Conservation (phyloP, 441 rosid genomes). For the Pelargonium cotyledonis region DNA sequence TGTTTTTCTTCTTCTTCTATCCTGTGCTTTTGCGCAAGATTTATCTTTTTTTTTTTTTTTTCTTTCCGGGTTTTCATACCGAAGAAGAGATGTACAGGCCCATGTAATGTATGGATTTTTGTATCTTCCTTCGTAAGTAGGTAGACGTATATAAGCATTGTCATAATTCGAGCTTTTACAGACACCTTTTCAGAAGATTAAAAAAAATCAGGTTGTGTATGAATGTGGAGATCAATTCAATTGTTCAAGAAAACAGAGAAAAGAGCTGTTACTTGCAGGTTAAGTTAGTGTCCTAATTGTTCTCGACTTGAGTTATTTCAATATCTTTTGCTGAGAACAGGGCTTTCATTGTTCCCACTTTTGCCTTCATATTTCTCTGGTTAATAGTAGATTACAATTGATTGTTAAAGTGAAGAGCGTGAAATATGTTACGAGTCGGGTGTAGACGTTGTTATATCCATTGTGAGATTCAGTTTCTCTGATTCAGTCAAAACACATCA, state of each 20-base stretch:
- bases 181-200: neutral
- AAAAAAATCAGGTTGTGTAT: neutral
- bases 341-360: no score
- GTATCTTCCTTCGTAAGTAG: conserved; percentile 3
- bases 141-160: neutral
- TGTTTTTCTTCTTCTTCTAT: conserved; percentile 12
- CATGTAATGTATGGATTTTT: conserved; percentile 36
- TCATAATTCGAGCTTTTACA: neutral
- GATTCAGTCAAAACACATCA: no score
- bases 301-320: no score
- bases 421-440: no score
- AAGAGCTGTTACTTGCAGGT: conserved; percentile 1
- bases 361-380: no score
- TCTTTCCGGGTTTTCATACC: conserved; percentile 19
- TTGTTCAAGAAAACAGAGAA: neutral
- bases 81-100: conserved; percentile 56
- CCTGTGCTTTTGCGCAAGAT: conserved; percentile 21
- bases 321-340: no score
- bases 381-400: no score
- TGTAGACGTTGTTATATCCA: no score
- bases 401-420: no score
- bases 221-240: neutral
- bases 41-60: conserved; percentile 25
- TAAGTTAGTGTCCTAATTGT: neutral
- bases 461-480: no score